These are phyloP conservation scores for Boletus bicolor DNA, from an alignment of 768 basidiomycete species.

Conservation along the genomic window DNA sequence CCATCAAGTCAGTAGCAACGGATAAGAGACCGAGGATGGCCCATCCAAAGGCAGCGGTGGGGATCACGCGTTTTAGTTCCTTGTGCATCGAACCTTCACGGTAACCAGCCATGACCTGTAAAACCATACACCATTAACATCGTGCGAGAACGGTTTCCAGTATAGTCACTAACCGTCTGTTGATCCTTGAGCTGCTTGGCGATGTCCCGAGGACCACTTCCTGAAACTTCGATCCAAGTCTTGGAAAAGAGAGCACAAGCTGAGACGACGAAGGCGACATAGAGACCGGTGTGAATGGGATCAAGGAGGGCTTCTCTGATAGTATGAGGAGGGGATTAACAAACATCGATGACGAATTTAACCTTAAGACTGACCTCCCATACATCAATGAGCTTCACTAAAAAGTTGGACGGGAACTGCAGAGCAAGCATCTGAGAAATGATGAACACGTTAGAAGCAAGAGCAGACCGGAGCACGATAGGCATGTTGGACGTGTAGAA, in stretches of 20 bases:
- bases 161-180: slow-evolving; percentile 63
- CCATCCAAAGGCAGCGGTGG: slow-evolving; percentile 95
- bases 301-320: slow-evolving; percentile 84
- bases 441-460: slow-evolving; percentile 94
- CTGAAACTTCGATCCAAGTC: slow-evolving; percentile 99
- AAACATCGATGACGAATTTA: neutral
- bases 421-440: slow-evolving; percentile 92
- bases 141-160: neutral
- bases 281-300: slow-evolving; percentile 89
- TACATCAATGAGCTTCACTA: slow-evolving; percentile 89
- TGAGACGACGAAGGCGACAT: slow-evolving; percentile 88
- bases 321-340: slow-evolving; percentile 73
- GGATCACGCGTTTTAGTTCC: slow-evolving; percentile 96
- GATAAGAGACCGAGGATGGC: slow-evolving; percentile 90
- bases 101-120: slow-evolving; percentile 78
- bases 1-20: slow-evolving; percentile 91
- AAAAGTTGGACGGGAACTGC: slow-evolving; percentile 87
- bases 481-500: slow-evolving; percentile 99
- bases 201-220: slow-evolving; percentile 91
- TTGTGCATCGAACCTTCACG: slow-evolving; percentile 99
- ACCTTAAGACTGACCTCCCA: slow-evolving; percentile 84
- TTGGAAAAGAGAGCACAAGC: slow-evolving; percentile 98
- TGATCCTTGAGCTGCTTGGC: slow-evolving; percentile 99
- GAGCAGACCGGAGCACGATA: slow-evolving; percentile 95
- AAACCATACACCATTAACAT: slow-evolving; percentile 1